Conservation (phyloP, 805 yeast species). For the Starmera quercuum region DNA sequence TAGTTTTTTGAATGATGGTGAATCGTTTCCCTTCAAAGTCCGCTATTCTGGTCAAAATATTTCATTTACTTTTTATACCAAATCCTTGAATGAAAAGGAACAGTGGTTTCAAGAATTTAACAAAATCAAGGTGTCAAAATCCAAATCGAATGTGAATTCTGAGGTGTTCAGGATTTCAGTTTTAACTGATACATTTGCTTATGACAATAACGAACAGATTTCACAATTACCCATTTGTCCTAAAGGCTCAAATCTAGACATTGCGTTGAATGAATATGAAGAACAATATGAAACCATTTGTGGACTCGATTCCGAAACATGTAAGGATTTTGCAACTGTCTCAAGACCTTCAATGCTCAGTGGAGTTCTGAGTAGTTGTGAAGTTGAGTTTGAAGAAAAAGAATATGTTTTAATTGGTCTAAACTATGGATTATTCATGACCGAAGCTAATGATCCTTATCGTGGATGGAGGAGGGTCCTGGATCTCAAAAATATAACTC, state of each 20-base stretch:
- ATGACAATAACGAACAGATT: constrained; percentile 45
- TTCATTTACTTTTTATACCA: constrained; percentile 43
- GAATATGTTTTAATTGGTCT: constrained; percentile 52
- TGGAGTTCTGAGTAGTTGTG: constrained; percentile 34
- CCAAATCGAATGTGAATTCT: constrained; percentile 27
- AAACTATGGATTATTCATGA: constrained; percentile 53
- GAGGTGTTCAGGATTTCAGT: constrained; percentile 50
- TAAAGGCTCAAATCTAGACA: constrained; percentile 43
- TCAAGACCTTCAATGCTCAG: constrained; percentile 26
- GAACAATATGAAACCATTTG: constrained; percentile 5
- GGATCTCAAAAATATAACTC: constrained; percentile 42
- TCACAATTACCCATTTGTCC: constrained; percentile 45
- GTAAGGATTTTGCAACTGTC: constrained; percentile 6
- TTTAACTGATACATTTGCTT: constrained; percentile 57
- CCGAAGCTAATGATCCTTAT: constrained; percentile 17
- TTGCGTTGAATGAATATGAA: constrained; percentile 27
- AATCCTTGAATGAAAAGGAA: constrained; percentile 40
- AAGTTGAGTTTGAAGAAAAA: constrained; percentile 38
- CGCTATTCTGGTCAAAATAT: constrained; percentile 51
- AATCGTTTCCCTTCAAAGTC: constrained; percentile 36
- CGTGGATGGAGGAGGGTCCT: constrained; percentile 54
- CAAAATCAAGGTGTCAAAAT: constrained; percentile 35
- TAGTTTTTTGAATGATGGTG: constrained; percentile 6
- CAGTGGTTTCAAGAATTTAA: constrained; percentile 50
- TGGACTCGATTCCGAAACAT: background rate